Evolutionary conservation across 345 rosid genomes (phyloP).

Genomic region (Lepidium aucheri): DNA sequence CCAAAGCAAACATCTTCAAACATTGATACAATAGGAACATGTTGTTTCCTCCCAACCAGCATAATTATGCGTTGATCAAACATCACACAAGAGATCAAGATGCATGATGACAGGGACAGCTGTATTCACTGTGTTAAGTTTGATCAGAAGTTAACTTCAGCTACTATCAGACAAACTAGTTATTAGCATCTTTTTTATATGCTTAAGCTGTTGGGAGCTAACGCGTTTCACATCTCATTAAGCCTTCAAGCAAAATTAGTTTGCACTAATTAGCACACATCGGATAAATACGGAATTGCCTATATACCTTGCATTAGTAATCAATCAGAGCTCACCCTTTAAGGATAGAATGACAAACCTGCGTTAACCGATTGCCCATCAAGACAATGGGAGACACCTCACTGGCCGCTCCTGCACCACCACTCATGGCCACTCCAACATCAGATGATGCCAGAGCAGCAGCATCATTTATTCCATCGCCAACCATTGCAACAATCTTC

Average conservation of each 20-base stretch:
- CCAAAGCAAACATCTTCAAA: not conserved
- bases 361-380: slow-evolving; percentile 82
- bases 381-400: slow-evolving; percentile 92
- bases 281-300: not conserved
- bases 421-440: slow-evolving; percentile 92
- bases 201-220: not conserved
- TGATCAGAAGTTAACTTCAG: not conserved
- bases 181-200: not conserved
- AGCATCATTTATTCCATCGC: slow-evolving; percentile 97
- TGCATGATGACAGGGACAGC: not conserved
- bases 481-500: slow-evolving; percentile 89
- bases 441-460: slow-evolving; percentile 90
- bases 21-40: not conserved
- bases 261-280: not conserved
- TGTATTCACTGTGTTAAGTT: not conserved
- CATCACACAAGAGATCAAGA: slow-evolving; percentile 4
- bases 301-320: not conserved
- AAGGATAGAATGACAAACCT: slow-evolving; percentile 42
- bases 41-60: not conserved
- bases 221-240: not conserved
- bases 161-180: not conserved
- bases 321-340: not conserved
- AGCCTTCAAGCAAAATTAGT: not conserved
- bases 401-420: slow-evolving; percentile 92
- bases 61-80: not conserved